Base-by-base conservation (phyloP, 2,329 filamentous ascomycete species). In the Colletotrichum liriopes region DNA sequence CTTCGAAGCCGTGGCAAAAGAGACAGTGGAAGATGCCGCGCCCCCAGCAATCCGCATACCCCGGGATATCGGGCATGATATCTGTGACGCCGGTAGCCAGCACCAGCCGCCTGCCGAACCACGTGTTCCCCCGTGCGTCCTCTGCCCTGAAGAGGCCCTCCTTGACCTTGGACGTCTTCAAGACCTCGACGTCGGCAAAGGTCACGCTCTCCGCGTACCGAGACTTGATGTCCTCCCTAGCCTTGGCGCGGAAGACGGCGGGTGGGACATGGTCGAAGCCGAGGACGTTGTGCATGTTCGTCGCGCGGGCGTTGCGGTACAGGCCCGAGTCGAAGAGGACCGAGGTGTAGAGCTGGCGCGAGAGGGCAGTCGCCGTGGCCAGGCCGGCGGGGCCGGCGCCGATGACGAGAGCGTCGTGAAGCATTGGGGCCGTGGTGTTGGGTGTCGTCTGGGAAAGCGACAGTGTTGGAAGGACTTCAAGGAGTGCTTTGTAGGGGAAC, bases 1-100 rank as follows among this genome's bases (percentile, higher is more conserved):
- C 87, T 73, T 92, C 89, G 76, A 84, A 91, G 5, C 89, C 89
- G 73, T 91, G 84, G 77, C 89, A 91, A 75, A 87, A 90, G 1
- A 91, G 83, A 74, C 89, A 91, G 75, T 91, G 88, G 74, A 88
- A 91, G 55, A 89, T 87, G 39, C 84, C 83, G 55, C 77, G 80
- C 11, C 82, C 86, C 88, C 88, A 92, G 66, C 86, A 87, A 51
- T 90, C 86, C 0, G 74, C 81, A 72, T 89, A 92, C 0, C 90
- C 90, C 2, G 82, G 76, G 2, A 91, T 86, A 18, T 86, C 81
- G 0, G 86, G 86, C 41, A 86, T 76, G 0, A 88, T 74, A 73
- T 92, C 90, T 32, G 76, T 78, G 0, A 88, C 82, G 0, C 90
- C 90, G 0, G 81, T 88, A 0, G 88, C 89, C 0, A 92, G 78